phyloP scores from a whole-genome alignment of 768 basidiomycete genomes.

The Pisolithus marmoratus region DNA sequence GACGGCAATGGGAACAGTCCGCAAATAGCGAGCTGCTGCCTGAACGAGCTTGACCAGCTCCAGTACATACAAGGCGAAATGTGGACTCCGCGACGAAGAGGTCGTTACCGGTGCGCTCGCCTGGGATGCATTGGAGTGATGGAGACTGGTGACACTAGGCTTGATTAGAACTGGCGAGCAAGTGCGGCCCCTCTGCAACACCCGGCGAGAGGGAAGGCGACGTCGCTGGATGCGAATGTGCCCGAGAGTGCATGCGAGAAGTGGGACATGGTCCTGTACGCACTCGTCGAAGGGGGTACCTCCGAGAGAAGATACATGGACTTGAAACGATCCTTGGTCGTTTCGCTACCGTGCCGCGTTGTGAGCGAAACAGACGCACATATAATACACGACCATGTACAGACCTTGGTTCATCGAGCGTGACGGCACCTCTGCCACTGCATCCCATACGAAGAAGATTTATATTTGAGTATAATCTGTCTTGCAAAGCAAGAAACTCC shows the following conservation, averaged over 20 bases:
- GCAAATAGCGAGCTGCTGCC: conserved; percentile 62
- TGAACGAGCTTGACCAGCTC: conserved; percentile 75
- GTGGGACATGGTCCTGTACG: conserved; percentile 25
- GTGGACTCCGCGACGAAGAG: conserved; percentile 22
- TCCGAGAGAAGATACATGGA: conserved; percentile 61
- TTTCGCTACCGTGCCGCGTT: conserved; percentile 50
- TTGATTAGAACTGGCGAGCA: conserved; percentile 17
- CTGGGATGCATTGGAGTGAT: conserved; percentile 14
- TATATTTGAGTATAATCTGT: conserved; percentile 76
- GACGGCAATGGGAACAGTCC: conserved; percentile 47
- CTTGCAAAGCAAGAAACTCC: conserved; percentile 54
- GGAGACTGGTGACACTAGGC: conserved; percentile 7
- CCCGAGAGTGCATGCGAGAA: conserved; percentile 23
- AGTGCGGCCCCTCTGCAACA: conserved; percentile 19
- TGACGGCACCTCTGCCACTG: conserved; percentile 71
- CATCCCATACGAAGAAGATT: conserved; percentile 82
- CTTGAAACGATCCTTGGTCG: conserved; percentile 76
- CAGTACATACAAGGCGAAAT: conserved; percentile 63
- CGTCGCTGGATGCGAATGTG: conserved; percentile 24
- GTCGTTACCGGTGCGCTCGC: conserved; percentile 1
- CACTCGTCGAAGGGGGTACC: conserved; percentile 13
- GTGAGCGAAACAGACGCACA: conserved; percentile 4
- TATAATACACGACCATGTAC: conserved; percentile 8
- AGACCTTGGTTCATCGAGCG: conserved; percentile 70
- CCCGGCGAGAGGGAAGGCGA: conserved; percentile 20